phyloP scores from a whole-genome alignment of 371 early-diverging fungal genomes.

The Apophysomyces variabilis region DNA sequence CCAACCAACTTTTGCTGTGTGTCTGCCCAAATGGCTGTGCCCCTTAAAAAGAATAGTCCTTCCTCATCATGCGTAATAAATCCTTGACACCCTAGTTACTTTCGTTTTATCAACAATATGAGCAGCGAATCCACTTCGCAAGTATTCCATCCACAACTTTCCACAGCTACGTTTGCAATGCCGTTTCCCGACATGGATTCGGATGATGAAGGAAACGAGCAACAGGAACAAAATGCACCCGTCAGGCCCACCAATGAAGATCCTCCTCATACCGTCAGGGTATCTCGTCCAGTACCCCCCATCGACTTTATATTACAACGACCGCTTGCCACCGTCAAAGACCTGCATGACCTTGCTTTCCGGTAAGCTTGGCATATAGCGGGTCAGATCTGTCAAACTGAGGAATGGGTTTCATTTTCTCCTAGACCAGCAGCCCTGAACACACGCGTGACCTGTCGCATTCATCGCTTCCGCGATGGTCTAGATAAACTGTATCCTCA shows the following conservation, averaged over 20 bases:
- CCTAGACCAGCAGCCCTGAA: conserved; percentile 76
- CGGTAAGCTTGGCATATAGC: conserved; percentile 25
- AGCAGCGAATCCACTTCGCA: background rate
- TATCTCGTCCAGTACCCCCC: conserved; percentile 45
- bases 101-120: background rate
- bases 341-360: conserved; percentile 43
- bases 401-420: background rate
- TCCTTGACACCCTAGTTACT: too few species aligned
- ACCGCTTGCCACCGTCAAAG: conserved; percentile 28
- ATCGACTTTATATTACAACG: conserved; percentile 39
- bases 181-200: conserved; percentile 11
- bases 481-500: conserved; percentile 72
- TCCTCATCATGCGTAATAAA: too few species aligned
- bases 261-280: conserved; percentile 36
- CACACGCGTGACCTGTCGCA: conserved; percentile 75
- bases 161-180: conserved; percentile 16
- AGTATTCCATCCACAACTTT: conserved; percentile 13
- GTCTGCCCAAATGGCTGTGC: too few species aligned
- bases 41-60: too few species aligned
- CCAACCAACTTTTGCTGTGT: too few species aligned
- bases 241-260: conserved; percentile 15
- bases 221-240: conserved; percentile 18
- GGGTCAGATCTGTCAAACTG: background rate
- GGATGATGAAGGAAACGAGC: conserved; percentile 18
- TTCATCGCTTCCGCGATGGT: conserved; percentile 73